These are phyloP conservation scores for Penicillium digitatum DNA, from an alignment of 2,329 filamentous ascomycete genomes.

Conservation along the genomic window DNA sequence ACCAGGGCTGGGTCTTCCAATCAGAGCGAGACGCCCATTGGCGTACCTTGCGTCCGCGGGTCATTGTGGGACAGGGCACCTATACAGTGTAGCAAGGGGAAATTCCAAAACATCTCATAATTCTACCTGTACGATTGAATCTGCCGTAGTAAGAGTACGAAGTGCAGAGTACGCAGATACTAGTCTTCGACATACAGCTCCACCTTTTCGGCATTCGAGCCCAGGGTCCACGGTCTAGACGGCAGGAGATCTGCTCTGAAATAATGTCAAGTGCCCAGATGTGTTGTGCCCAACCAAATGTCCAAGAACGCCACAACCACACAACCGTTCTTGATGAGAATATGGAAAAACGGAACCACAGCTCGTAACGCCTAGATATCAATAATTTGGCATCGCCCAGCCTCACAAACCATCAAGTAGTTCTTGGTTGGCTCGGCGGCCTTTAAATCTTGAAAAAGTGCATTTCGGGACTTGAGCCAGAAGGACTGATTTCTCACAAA, in stretches of 20 bases:
- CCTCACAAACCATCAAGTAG: constrained; percentile 39
- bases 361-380: constrained; percentile 25
- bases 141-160: neutral
- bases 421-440: constrained; percentile 35
- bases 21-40: neutral
- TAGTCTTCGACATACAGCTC: neutral
- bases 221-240: neutral
- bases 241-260: neutral
- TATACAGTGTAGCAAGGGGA: neutral
- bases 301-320: constrained; percentile 3
- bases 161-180: neutral
- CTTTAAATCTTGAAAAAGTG: constrained; percentile 37
- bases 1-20: neutral
- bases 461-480: constrained; percentile 40
- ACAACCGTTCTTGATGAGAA: neutral
- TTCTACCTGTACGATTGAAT: neutral
- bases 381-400: constrained; percentile 34
- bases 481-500: constrained; percentile 35
- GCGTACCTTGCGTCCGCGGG: neutral
- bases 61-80: neutral
- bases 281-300: neutral
- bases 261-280: neutral
- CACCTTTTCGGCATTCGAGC: neutral
- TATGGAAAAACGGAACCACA: neutral
- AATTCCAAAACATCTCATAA: neutral